Base-by-base conservation (phyloP, 805 yeast genomes). In the Candida silvicultrix region DNA sequence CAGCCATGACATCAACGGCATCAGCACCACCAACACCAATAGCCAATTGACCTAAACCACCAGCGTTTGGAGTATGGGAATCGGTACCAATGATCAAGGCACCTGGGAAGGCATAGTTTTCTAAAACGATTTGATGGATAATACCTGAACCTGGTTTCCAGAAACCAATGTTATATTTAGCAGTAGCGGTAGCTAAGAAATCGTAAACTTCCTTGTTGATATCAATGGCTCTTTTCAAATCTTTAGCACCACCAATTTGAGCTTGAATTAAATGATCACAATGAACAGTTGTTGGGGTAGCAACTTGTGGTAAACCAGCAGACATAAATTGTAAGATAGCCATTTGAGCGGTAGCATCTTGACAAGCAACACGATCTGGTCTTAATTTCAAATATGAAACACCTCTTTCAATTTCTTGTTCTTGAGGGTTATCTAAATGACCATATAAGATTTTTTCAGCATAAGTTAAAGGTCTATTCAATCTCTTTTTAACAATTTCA, bases 81-180 rank as follows among this genome's bases (percentile, higher is more conserved):
- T 90, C 97, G 47, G 97, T 90, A 76, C 97, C 97, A 57, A 90
- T 81, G 76, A 90, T 84, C 74, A 90, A 78, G 55, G 92, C 88
- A 74, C 98, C 98, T 68, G 98, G 98, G 81, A 86, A 88, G 50
- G 96, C 94, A 70, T 87, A 90, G 77, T 90, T 92, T 75, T 90
- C 98, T 63, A 90, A 77, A 42, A 90, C 95, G 57, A 90, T 92
- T 75, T 90, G 98, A 73, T 90, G 98, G 62, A 90, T 90, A 62
- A 90, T 90, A 78, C 98, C 98, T n/a, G 97, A 89, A 63, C 97
- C 97, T 60, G 97, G 97, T 65, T 90, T 90, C 98, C 98, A 90
- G 81, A 90, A 90, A 69, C 95, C 97, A 68, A 90, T 85, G 75
- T 92, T 89, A 75, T 90, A 90, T 75, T 89, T 90, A 60, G 92